phyloP scores from a whole-genome alignment of 345 rosid species.

The sweet orange (Citrus sinensis) region DVS_A1.0 CM039166.1:18209501-18210000 shows the following conservation, averaged over 20 bases:
- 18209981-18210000: neutral
- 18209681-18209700: neutral
- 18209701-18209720: neutral
- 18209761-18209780: slow-evolving; percentile 4
- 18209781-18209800: neutral
- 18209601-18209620: slow-evolving; percentile 98
- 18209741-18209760: neutral
- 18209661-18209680: neutral
- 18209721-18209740: neutral
- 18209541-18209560: slow-evolving; percentile 91
- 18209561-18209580: slow-evolving; percentile 96
- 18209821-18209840: neutral
- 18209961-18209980: neutral
- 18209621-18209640: slow-evolving; percentile 98
- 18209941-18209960: neutral
- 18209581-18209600: slow-evolving; percentile 90
- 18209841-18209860: neutral
- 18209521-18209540: slow-evolving; percentile 37
- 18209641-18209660: slow-evolving; percentile 80
- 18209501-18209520: neutral
- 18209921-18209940: neutral
- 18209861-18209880: neutral
- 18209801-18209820: neutral
- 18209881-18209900: neutral
- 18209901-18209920: neutral